Percentiles rank a stretch among this genome's conserved stretches.
These are phyloP conservation scores for Rhynchosporium secalis DNA, from an alignment of 2,329 filamentous ascomycete genomes.

Conservation along the genomic window DNA sequence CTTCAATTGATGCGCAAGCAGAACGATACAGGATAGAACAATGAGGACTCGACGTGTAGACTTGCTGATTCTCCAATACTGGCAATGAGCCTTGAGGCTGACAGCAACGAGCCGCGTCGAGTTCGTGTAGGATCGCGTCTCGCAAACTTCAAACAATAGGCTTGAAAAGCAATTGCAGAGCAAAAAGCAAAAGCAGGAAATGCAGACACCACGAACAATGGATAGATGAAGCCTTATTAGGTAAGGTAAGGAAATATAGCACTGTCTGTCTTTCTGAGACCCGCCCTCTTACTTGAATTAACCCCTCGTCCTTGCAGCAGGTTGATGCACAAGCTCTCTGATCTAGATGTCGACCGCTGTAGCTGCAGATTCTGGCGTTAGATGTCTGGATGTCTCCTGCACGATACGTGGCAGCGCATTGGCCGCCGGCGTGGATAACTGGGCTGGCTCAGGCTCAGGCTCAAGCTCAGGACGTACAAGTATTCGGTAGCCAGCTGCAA, in stretches of 20 bases:
- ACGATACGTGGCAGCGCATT: constrained; percentile 37
- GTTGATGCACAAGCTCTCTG: constrained; percentile 31
- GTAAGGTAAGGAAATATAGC: constrained; percentile 14
- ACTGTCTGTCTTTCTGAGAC: constrained; percentile 4
- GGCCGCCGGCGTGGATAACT: too few species aligned
- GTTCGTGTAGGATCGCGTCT: constrained; percentile 8
- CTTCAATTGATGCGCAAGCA: constrained; percentile 23
- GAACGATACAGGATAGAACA: constrained; percentile 11
- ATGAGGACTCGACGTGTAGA: constrained; percentile 13
- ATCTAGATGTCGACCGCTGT: constrained; percentile 35
- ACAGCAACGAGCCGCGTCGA: constrained; percentile 27
- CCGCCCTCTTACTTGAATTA: constrained; percentile 29
- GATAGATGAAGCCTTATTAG: constrained; percentile 21
- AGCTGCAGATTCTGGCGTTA: constrained; percentile 36
- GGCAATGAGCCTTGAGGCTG: constrained; percentile 27
- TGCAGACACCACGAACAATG: constrained; percentile 19
- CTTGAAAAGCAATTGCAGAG: constrained; percentile 12
- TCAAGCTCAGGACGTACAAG: too few species aligned
- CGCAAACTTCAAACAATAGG: constrained; percentile 21
- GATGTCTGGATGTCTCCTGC: constrained; percentile 23
- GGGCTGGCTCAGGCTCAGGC: not conserved
- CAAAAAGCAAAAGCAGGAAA: constrained; percentile 17
- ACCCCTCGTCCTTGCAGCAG: constrained; percentile 29
- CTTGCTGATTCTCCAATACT: constrained; percentile 21
- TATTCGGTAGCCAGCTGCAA: not conserved